A percentile compares a stretch with the other conserved stretches of the same genome.
These are phyloP conservation scores for Fistulifera solaris DNA, from an alignment of 108 stramenopile genomes.

Conservation along the genomic window DNA sequence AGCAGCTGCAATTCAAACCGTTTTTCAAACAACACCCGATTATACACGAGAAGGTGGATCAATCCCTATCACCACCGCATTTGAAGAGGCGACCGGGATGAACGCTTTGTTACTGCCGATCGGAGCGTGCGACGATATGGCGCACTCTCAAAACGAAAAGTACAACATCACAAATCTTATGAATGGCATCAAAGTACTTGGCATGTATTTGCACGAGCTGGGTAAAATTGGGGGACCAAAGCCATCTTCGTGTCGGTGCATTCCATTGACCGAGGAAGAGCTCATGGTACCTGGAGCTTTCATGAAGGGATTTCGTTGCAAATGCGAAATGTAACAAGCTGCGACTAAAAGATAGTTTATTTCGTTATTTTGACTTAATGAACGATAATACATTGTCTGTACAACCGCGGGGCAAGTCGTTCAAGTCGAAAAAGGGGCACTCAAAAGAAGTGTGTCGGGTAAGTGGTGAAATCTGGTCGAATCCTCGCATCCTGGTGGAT, in stretches of 20 bases:
- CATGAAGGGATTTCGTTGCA: constrained; percentile 67
- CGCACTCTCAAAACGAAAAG: constrained; percentile 84
- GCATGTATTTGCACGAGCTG: constrained; percentile 63
- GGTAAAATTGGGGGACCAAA: constrained; percentile 66
- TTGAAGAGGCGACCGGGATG: constrained; percentile 76
- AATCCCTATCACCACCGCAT: constrained; percentile 67
- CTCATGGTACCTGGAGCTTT: constrained; percentile 67
- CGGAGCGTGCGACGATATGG: constrained; percentile 81
- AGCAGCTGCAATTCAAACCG: constrained; percentile 50
- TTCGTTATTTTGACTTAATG: too few species aligned
- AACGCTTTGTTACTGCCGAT: constrained; percentile 78
- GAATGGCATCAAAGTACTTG: constrained; percentile 72
- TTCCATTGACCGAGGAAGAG: constrained; percentile 58
- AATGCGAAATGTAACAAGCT: constrained; percentile 67
- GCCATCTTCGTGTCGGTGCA: constrained; percentile 60
- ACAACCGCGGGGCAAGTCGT: too few species aligned
- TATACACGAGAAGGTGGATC: constrained; percentile 77
- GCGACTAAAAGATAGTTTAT: too few species aligned
- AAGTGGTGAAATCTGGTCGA: too few species aligned
- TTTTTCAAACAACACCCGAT: constrained; percentile 55
- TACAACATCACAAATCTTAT: constrained; percentile 61
- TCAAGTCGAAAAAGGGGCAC: too few species aligned
- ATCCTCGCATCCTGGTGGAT: too few species aligned
- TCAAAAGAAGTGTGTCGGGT: too few species aligned
- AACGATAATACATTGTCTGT: too few species aligned